phyloP scores from a whole-genome alignment of 805 yeast species.

The Myxozyma mucilagina region DNA sequence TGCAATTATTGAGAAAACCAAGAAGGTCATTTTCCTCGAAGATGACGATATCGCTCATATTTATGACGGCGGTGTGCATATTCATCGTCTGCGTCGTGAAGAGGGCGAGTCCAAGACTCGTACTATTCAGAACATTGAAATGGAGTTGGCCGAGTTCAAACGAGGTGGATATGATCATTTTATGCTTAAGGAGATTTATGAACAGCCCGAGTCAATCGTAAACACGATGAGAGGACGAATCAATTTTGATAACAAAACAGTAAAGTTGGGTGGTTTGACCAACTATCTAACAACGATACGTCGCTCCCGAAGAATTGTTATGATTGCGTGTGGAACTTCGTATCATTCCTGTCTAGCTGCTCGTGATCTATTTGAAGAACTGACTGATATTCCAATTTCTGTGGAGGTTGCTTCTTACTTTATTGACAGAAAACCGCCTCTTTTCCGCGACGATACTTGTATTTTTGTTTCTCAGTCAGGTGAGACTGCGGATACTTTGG shows the following conservation, averaged over 20 bases:
- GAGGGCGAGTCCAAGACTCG: slow-evolving; percentile 77
- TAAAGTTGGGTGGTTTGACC: slow-evolving; percentile 87
- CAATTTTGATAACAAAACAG: slow-evolving; percentile 75
- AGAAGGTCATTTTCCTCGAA: slow-evolving; percentile 92
- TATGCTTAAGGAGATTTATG: slow-evolving; percentile 98
- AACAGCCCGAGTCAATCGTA: slow-evolving; percentile 97
- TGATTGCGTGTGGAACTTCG: slow-evolving; percentile 99
- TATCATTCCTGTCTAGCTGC: slow-evolving; percentile 98
- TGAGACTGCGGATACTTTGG: slow-evolving; percentile 96
- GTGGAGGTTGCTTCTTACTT: slow-evolving; percentile 95
- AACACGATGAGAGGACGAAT: slow-evolving; percentile 99
- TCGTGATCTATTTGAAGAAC: slow-evolving; percentile 91
- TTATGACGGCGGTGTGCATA: slow-evolving; percentile 96
- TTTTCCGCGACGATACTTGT: slow-evolving; percentile 96
- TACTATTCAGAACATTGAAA: slow-evolving; percentile 92
- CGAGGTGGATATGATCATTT: slow-evolving; percentile 94
- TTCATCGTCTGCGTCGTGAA: slow-evolving; percentile 89
- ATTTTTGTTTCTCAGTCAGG: slow-evolving; percentile 98
- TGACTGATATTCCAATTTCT: slow-evolving; percentile 89
- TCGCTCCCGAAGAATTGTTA: slow-evolving; percentile 90
- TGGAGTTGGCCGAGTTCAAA: slow-evolving; percentile 97
- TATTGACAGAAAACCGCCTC: slow-evolving; percentile 90
- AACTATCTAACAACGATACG: slow-evolving; percentile 86
- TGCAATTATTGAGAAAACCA: slow-evolving; percentile 95
- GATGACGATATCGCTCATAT: slow-evolving; percentile 99